These are phyloP conservation scores for Nasturtium officinale DNA, from an alignment of 345 rosid species.

Conservation along the genomic window DNA sequence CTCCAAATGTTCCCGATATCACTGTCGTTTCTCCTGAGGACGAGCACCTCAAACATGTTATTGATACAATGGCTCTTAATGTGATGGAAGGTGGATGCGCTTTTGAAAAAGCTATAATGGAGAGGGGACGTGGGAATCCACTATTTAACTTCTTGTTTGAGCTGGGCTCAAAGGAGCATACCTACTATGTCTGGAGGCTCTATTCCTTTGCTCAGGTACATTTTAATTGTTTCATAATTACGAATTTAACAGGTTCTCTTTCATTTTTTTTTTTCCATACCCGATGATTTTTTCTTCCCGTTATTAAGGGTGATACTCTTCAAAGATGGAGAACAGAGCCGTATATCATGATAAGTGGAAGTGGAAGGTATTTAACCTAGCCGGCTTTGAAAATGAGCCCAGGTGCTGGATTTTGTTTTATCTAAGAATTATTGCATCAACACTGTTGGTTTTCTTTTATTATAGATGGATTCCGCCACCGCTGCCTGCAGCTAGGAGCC, in stretches of 20 bases:
- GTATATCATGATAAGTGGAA: slow-evolving; percentile 97
- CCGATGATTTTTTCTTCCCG: no score
- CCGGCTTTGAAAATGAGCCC: background rate
- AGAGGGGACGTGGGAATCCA: slow-evolving; percentile 96
- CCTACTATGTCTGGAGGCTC: slow-evolving; percentile 96
- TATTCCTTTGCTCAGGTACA: slow-evolving; percentile 97
- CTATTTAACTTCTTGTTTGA: slow-evolving; percentile 92
- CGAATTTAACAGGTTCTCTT: no score
- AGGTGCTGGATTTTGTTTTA: no score
- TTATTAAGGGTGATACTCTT: slow-evolving; percentile 99
- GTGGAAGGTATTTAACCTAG: slow-evolving; percentile 74
- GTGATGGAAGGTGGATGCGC: slow-evolving; percentile 99
- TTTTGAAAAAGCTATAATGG: slow-evolving; percentile 99
- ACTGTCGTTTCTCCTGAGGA: slow-evolving; percentile 84
- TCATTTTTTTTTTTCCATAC: no score
- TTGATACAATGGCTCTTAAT: slow-evolving; percentile 95
- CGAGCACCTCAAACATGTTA: slow-evolving; percentile 83
- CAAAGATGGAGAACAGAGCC: slow-evolving; percentile 99
- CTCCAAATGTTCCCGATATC: slow-evolving; percentile 98
- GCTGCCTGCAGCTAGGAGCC: slow-evolving; percentile 70
- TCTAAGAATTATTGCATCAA: no score
- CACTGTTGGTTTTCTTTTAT: slow-evolving; percentile 3
- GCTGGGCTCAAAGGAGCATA: slow-evolving; percentile 94
- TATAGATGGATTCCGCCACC: slow-evolving; percentile 97
- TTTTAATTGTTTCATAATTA: slow-evolving; percentile 3